A percentile compares a stretch with the other conserved stretches of the same genome.
phyloP scores from a whole-genome alignment of 257 asterid genomes.

The Scutellaria baicalensis region DNA sequence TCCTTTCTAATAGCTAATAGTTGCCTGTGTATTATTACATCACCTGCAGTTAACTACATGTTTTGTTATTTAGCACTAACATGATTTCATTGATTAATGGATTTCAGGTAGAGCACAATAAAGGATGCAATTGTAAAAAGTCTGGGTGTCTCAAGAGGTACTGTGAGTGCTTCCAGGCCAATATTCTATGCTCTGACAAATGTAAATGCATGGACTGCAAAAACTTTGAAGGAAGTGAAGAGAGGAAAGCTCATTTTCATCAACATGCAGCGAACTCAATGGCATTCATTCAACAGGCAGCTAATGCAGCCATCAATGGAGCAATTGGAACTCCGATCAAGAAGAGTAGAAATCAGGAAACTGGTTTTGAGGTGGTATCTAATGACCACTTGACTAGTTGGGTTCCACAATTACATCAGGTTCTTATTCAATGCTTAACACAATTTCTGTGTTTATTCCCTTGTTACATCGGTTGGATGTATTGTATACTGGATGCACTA shows the following conservation, averaged over 20 bases:
- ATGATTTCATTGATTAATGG: slow-evolving; percentile 9
- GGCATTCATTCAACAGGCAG: slow-evolving; percentile 27
- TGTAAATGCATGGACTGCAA: slow-evolving; percentile 73
- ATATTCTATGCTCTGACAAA: slow-evolving; percentile 60
- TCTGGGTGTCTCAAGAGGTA: slow-evolving; percentile 76
- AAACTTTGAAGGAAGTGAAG: slow-evolving; percentile 65
- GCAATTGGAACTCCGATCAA: slow-evolving; percentile 36
- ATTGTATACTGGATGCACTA: not conserved
- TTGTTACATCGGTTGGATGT: not conserved
- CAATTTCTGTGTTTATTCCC: not conserved
- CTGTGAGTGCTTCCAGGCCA: slow-evolving; percentile 83
- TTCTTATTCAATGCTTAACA: slow-evolving; percentile 7
- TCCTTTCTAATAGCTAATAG: not conserved
- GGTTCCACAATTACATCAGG: slow-evolving; percentile 36
- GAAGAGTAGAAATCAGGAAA: slow-evolving; percentile 32
- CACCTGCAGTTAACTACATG: not conserved
- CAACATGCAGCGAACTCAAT: slow-evolving; percentile 28
- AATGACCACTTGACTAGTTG: slow-evolving; percentile 18
- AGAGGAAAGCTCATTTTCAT: slow-evolving; percentile 36
- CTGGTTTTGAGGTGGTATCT: slow-evolving; percentile 20
- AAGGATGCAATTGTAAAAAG: slow-evolving; percentile 74
- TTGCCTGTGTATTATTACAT: too few relatives aligned
- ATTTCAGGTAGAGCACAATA: slow-evolving; percentile 56
- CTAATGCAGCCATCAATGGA: slow-evolving; percentile 46
- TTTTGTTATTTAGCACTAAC: not conserved